phyloP scores from a whole-genome alignment of 140 eudicot genomes.

The Bidens hawaiensis region DNA sequence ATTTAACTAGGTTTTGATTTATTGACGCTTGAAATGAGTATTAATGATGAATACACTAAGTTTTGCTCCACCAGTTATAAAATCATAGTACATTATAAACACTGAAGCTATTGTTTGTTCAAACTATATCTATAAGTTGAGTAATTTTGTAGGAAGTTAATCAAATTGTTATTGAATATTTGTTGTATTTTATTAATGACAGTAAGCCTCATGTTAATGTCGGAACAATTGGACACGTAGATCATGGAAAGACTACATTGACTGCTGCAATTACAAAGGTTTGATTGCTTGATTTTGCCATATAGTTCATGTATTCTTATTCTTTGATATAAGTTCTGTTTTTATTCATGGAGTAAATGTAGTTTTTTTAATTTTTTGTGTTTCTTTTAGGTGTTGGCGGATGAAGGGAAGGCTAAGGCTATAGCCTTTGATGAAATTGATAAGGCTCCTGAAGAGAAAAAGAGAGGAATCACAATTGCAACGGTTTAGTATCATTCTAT shows the following conservation, averaged over 20 bases:
- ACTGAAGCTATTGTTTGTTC: background rate
- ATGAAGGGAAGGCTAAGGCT: conserved; percentile 90
- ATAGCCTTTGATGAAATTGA: too few species aligned
- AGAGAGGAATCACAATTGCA: too few species aligned
- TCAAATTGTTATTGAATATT: background rate
- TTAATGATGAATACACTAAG: too few species aligned
- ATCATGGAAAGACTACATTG: conserved; percentile 80
- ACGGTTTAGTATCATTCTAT: background rate
- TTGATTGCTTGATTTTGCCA: background rate
- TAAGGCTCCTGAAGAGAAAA: too few species aligned
- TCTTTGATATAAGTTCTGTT: background rate
- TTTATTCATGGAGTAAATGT: background rate
- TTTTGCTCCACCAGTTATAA: too few species aligned
- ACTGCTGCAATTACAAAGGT: conserved; percentile 98
- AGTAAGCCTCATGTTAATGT: conserved; percentile 80
- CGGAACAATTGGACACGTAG: conserved; percentile 47
- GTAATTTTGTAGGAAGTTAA: background rate
- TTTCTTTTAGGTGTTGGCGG: conserved; percentile 65
- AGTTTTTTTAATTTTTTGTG: conserved; percentile 4
- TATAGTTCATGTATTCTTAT: background rate
- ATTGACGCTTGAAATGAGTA: too few species aligned
- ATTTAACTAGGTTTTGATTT: background rate
- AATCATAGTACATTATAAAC: too few species aligned
- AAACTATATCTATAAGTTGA: background rate
- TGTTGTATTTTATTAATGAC: conserved; percentile 16